Conservation (phyloP, 306 rosid genomes). For the Gleditsia sinensis region DNA sequence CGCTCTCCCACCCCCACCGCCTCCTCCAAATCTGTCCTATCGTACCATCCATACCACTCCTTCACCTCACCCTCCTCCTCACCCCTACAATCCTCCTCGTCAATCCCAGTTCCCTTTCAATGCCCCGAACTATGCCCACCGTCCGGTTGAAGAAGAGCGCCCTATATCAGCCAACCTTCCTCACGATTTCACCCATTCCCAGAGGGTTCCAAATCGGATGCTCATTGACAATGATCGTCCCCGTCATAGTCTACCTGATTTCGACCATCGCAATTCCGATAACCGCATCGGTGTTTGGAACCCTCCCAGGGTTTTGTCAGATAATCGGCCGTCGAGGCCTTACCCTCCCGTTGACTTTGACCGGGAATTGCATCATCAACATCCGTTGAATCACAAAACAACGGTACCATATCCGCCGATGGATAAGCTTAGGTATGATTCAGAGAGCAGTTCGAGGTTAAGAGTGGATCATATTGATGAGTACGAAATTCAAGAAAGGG, state of each 20-base stretch:
- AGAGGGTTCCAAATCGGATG: constrained; percentile 21
- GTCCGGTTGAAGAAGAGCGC: constrained; percentile 30
- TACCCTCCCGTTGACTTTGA: constrained; percentile 36
- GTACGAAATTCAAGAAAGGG: constrained; percentile 35
- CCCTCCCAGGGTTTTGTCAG: constrained; percentile 31
- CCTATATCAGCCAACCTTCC: constrained; percentile 13
- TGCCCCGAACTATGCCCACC: constrained; percentile 11
- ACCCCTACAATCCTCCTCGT: constrained; percentile 34
- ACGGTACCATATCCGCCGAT: constrained; percentile 26
- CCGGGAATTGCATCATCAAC: constrained; percentile 34
- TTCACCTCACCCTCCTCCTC: constrained; percentile 21
- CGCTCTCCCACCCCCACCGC: neutral
- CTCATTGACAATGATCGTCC: constrained; percentile 24
- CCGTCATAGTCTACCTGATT: constrained; percentile 31
- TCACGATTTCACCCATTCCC: constrained; percentile 27
- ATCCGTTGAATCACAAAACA: constrained; percentile 27
- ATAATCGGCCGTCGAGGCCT: constrained; percentile 29
- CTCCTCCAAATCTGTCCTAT: constrained; percentile 17
- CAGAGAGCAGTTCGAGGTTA: constrained; percentile 48
- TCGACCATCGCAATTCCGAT: constrained; percentile 16
- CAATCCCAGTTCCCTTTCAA: constrained; percentile 40
- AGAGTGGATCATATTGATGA: constrained; percentile 37
- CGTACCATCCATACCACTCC: constrained; percentile 33
- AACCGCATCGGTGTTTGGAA: constrained; percentile 28
- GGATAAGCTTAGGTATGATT: constrained; percentile 36